phyloP scores from a whole-genome alignment of 257 asterid genomes.

The Thymus quinquecostatus region DNA sequence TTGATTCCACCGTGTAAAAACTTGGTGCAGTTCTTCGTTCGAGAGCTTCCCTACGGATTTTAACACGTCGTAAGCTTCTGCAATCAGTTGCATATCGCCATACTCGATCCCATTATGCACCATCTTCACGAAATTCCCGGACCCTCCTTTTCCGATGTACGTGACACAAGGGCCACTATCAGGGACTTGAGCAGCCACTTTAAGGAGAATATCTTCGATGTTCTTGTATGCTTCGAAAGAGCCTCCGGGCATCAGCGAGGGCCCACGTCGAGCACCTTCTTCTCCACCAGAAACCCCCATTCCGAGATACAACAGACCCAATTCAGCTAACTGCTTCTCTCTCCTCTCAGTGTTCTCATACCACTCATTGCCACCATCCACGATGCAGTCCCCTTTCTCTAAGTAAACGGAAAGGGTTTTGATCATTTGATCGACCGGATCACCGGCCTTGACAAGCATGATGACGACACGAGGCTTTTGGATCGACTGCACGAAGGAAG shows the following conservation, averaged over 20 bases:
- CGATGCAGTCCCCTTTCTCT: conserved; percentile 79
- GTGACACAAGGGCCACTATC: conserved; percentile 82
- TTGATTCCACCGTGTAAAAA: conserved; percentile 68
- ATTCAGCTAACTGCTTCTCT: conserved; percentile 54
- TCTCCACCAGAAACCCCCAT: conserved; percentile 89
- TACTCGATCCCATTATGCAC: conserved; percentile 75
- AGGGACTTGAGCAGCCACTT: conserved; percentile 76
- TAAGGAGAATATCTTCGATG: conserved; percentile 66
- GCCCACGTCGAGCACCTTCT: conserved; percentile 79
- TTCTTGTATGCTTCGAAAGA: conserved; percentile 63
- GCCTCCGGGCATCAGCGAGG: conserved; percentile 82
- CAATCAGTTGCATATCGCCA: conserved; percentile 80
- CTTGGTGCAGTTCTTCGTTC: conserved; percentile 63
- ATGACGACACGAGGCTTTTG: conserved; percentile 75
- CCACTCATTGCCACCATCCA: conserved; percentile 83
- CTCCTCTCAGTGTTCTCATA: conserved; percentile 82
- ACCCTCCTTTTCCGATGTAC: conserved; percentile 67
- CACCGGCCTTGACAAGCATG: conserved; percentile 74
- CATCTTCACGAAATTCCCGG: conserved; percentile 83
- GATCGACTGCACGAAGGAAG: conserved; percentile 64
- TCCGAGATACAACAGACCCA: conserved; percentile 65
- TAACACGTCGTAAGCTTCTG: conserved; percentile 74
- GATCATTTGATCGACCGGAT: conserved; percentile 73
- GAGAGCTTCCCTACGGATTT: conserved; percentile 72
- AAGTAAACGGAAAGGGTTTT: conserved; percentile 59